Percentiles rank a stretch among this genome's conserved stretches.
These are phyloP conservation scores for Pseudocohnilembus persalinus DNA, from an alignment of 169 alveolate genomes.

Conservation along the genomic window DNA sequence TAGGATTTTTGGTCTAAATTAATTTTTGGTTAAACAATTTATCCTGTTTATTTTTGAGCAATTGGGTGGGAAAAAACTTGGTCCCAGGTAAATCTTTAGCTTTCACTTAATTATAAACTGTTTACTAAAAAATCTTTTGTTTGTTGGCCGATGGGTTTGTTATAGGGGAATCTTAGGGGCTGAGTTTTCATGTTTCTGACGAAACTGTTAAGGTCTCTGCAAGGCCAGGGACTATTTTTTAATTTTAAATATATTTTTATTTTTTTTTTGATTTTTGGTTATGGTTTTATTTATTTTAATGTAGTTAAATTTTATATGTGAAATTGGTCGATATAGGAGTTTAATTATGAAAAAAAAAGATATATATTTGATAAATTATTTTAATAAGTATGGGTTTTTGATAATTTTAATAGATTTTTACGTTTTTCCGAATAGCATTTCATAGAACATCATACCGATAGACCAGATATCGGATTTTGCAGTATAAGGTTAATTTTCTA, in stretches of 20 bases:
- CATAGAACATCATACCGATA: neutral
- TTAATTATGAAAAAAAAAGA: neutral
- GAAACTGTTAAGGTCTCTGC: constrained; percentile 33
- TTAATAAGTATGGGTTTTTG: neutral
- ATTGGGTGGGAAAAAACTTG: constrained; percentile 34
- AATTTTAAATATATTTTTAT: too few relatives aligned
- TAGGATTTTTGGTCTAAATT: neutral
- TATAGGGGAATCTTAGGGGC: constrained; percentile 42
- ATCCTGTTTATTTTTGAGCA: neutral
- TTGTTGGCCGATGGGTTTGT: constrained; percentile 26
- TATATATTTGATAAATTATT: neutral
- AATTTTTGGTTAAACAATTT: neutral
- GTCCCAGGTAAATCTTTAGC: constrained; percentile 38
- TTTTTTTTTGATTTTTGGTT: too few relatives aligned
- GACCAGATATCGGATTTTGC: neutral
- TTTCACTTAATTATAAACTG: constrained; percentile 29
- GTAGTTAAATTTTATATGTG: too few relatives aligned
- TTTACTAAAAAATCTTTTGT: constrained; percentile 29
- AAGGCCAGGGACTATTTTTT: constrained; percentile 31
- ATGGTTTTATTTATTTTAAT: too few relatives aligned
- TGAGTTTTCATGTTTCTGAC: constrained; percentile 25
- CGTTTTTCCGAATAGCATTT: neutral
- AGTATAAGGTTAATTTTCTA: neutral
- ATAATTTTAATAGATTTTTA: neutral
- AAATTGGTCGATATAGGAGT: too few relatives aligned